Base-by-base conservation (phyloP, 495 filamentous ascomycete genomes). In the Podospora bellae-mahoneyi region DNA sequence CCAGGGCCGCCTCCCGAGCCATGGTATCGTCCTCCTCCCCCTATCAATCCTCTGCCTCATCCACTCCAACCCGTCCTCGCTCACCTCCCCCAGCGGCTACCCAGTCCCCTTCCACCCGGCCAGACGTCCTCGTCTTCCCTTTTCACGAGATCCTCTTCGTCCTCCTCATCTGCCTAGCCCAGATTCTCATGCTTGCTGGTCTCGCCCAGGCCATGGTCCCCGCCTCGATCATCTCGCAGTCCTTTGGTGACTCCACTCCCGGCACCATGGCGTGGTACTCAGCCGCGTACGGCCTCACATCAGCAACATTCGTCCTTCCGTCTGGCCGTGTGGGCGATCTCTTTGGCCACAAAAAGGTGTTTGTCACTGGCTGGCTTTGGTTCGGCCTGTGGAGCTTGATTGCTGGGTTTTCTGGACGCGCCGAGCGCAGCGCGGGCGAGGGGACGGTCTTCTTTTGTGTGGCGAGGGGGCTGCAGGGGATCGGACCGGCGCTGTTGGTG, bases 291-390 rank as follows among this genome's bases (percentile, higher is more conserved):
- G 80, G 81, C n/a, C 72, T 89, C 18, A 91, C 88, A 0, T 84
- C 86, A 5, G 89, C 89, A n/a, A 89, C 88, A 0, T 91, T 91
- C 69, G 89, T 92, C 60, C 80, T 92, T 13, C 82, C 87, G 5
- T 83, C 86, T 4, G 90, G 90, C 15, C 82, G 89, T 5, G 78
- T 90, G 4, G 89, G 90, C 0, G 90, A 92, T 66, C 73, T 90
- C 4, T 87, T 86, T 66, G 89, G 90, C 27, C 87, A 90, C 73
- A 86, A 87, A 65, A 78, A 78, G 7, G 78, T 92, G 66, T 89
- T 92, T 70, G 73, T 88, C n/a, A 73, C 85, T 39, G 90, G 88
- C 0, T 91, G 83, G 65, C 18, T 79, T 34, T 92, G 89, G 89
- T 86, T 88, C 60, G 80, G 80, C 0, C 54, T 89, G 20, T 92